phyloP scores from a whole-genome alignment of 164 flowering plant species.

The Amborella trichopoda region DNA sequence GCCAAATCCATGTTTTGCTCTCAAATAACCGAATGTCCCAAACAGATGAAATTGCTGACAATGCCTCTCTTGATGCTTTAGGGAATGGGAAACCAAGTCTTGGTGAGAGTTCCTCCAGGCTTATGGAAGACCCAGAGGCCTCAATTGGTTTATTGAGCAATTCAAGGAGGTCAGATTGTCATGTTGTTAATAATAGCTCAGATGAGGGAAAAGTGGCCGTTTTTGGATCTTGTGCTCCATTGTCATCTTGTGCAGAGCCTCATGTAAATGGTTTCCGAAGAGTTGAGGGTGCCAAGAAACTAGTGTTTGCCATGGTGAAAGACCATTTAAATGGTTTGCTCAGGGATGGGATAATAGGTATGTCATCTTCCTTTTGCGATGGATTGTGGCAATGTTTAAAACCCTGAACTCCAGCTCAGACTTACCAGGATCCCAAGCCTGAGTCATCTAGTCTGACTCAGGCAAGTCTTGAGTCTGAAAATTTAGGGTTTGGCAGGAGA shows the following conservation, averaged over 20 bases:
- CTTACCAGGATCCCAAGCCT: too few species aligned
- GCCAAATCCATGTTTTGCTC: slow-evolving; percentile 43
- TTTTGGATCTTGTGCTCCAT: too few species aligned
- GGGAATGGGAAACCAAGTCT: slow-evolving; percentile 21
- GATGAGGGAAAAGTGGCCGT: too few species aligned
- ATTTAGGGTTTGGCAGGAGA: background rate
- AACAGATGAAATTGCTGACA: slow-evolving; percentile 7
- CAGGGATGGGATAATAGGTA: slow-evolving; percentile 38
- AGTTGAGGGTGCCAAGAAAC: slow-evolving; percentile 26
- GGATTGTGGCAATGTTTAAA: background rate
- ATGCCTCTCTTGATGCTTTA: slow-evolving; percentile 8
- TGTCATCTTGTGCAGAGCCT: too few species aligned
- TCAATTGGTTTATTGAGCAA: background rate
- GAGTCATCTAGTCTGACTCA: background rate
- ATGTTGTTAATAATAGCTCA: too few species aligned
- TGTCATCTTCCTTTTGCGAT: slow-evolving; percentile 2
- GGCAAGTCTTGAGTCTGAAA: background rate
- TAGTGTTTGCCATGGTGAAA: slow-evolving; percentile 31
- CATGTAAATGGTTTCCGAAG: slow-evolving; percentile 10
- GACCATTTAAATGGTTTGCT: slow-evolving; percentile 36
- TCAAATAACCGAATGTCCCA: slow-evolving; percentile 30
- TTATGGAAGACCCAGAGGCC: background rate
- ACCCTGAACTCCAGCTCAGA: too few species aligned
- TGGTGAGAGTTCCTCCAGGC: background rate
- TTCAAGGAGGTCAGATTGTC: background rate